Base-by-base conservation (phyloP, 2,329 filamentous ascomycete genomes). In the Coniochaeta sp. region DNA sequence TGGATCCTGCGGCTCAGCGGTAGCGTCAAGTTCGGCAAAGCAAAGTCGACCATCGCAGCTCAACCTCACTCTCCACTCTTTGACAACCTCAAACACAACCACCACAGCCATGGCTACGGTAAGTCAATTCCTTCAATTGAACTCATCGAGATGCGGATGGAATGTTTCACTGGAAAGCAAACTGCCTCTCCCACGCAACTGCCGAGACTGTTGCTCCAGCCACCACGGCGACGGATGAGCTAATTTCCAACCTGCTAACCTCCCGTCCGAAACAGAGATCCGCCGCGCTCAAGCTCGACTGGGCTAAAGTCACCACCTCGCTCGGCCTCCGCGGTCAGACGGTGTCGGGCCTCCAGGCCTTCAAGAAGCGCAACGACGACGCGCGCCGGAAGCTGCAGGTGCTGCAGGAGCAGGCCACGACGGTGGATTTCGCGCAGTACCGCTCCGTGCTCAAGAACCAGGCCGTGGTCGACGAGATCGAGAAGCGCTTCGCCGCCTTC, bases 351-450 rank as follows among this genome's bases (percentile, higher is more conserved):
- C 91, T 99, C 64, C 89, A 93, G 77, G 86, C 91, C 67, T 99
- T 99, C 89, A 99, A 99, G 87, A 95, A 96, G 88, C 93, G 95
- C 81, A 97, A 98, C 84, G 95, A 99, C 76, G 93, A 97, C 76
- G 93, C 91, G 74, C 93, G 93, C 80, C 93, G 95, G 82, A 93
- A 93, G 81, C 84, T 99, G 64, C 87, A 89, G 77, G 71, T 86
- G 64, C 91, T 99, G 62, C 87, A 86, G 65, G 91, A 96, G 79
- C 88, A 89, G 75, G 81, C 93, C 66, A 91, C 91, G 72, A 85
- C 86, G 62, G 86, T 99, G 80, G 92, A 99, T 84, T 98, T 99
- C 80, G 78, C 86, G 68, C 85, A 93, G 79, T 99, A 98, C 90
- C 92, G 93, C 79, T 82, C 83, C 74, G 74, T 90, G 70, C 88